Evolutionary conservation across 2,329 filamentous ascomycete species (phyloP), one percentile per base, ranked within the genome.

Genomic region (Colletotrichum chrysophilum): DNA sequence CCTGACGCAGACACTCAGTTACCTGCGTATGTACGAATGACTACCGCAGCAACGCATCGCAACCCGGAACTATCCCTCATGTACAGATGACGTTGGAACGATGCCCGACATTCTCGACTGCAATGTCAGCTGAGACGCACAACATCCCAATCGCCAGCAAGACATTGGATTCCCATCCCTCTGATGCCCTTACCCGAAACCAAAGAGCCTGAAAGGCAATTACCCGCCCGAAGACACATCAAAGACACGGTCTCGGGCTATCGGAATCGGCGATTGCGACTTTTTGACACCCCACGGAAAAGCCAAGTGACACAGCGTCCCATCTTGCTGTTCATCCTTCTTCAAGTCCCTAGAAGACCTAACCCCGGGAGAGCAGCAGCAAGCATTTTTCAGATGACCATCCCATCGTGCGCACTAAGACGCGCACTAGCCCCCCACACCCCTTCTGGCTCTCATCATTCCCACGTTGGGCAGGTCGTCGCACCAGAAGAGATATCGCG

Each of bases 371-470:
- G 61, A 64, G 26, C 21, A 58, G 55, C 21, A 24, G 28, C 28
- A 64, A 71, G n/a, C 52, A 61, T 30, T 21, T 21, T 75, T 62
- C 68, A 67, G 68, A 75, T 67, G 72, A 71, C 68, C 71, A 28
- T 58, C 38, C 66, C 36, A 18, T 43, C 36, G 28, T 36, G 61
- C 52, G 34, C 48, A 64, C 65, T 38, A 32, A 70, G 38, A 36
- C n/a, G 24, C 56, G 36, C 61, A 52, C 56, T 36, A 76, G 36
- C 69, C 61, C 52, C 36, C 60, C 18, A 28, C 30, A 26, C 32
- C 24, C 48, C 36, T 60, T 32, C n/a, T 13, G n/a, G 30, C 36
- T 43, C 14, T 7, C 68, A 38, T 62, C 30, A 60, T 36, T 66
- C 65, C 71, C 74, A 74, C 65, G 71, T 66, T 36, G 60, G 52